phyloP scores from a whole-genome alignment of 257 asterid genomes.

The Solanum chilense region DNA sequence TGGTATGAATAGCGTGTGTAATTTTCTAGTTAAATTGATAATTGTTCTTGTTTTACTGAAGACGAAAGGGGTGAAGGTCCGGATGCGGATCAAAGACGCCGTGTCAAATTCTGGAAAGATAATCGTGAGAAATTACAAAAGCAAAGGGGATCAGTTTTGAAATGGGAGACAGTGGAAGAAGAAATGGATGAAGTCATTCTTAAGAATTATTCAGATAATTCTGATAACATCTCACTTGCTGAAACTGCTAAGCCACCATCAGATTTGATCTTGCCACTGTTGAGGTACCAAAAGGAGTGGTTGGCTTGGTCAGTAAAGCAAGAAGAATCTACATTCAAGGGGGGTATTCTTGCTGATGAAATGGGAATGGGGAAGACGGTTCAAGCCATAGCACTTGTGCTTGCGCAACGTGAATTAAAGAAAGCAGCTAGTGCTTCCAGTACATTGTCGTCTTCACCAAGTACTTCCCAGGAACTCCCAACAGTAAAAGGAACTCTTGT shows the following conservation, averaged over 20 bases:
- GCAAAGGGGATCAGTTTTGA: slow-evolving; percentile 5
- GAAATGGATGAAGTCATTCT: slow-evolving; percentile 45
- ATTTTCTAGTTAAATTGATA: background rate
- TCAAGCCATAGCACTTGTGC: slow-evolving; percentile 90
- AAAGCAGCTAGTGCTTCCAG: slow-evolving; percentile 1
- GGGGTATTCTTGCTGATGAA: slow-evolving; percentile 96
- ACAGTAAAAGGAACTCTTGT: background rate
- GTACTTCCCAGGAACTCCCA: background rate
- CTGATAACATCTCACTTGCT: slow-evolving; percentile 29
- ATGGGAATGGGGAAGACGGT: slow-evolving; percentile 97
- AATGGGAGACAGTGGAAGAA: slow-evolving; percentile 62
- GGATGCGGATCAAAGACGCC: background rate
- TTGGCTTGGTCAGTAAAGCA: slow-evolving; percentile 83
- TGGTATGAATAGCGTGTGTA: background rate
- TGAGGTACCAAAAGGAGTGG: slow-evolving; percentile 88
- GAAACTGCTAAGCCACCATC: slow-evolving; percentile 61
- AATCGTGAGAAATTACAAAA: slow-evolving; percentile 23
- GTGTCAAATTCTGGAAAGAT: background rate
- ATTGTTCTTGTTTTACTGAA: background rate
- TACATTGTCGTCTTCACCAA: background rate
- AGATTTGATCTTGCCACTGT: slow-evolving; percentile 60
- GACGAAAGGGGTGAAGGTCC: background rate
- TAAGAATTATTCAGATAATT: slow-evolving; percentile 31
- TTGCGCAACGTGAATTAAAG: slow-evolving; percentile 45
- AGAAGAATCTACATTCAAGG: slow-evolving; percentile 55